Percentiles rank a stretch among this genome's conserved stretches.
Conservation (phyloP, 2,329 filamentous ascomycete species). For the Coniochaeta sp. region DNA sequence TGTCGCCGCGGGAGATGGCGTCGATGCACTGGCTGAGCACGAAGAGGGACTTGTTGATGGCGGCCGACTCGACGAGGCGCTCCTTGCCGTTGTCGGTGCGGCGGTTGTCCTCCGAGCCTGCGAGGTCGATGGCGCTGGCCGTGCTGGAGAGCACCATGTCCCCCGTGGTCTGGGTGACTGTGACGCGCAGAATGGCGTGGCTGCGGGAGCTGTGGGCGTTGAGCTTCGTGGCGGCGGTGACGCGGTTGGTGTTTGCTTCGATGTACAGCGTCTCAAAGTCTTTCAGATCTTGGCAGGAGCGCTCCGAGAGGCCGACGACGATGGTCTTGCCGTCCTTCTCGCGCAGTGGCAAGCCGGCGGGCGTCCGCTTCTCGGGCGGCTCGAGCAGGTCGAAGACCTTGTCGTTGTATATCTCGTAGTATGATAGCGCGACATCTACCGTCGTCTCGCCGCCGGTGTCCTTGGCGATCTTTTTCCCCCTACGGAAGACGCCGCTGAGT, state of each 20-base stretch:
- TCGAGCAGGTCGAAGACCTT: conserved; percentile 90
- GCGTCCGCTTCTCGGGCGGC: conserved; percentile 75
- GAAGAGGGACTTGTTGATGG: conserved; percentile 96
- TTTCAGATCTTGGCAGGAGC: conserved; percentile 73
- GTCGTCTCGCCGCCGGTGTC: conserved; percentile 63
- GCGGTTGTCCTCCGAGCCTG: conserved; percentile 91
- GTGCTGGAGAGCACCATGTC: conserved; percentile 68
- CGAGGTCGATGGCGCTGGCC: conserved; percentile 88
- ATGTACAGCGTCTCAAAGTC: conserved; percentile 89
- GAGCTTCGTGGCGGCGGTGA: conserved; percentile 84
- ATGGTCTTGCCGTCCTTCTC: conserved; percentile 84
- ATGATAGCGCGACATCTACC: conserved; percentile 72
- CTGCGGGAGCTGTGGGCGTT: conserved; percentile 87
- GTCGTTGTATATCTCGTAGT: conserved; percentile 97
- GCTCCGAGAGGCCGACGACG: conserved; percentile 79
- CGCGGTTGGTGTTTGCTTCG: conserved; percentile 83
- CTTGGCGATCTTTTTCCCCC: conserved; percentile 78
- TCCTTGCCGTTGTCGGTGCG: conserved; percentile 92
- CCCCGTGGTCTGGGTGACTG: conserved; percentile 69
- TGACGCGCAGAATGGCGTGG: conserved; percentile 86
- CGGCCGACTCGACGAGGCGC: conserved; percentile 86
- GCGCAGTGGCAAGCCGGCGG: conserved; percentile 71
- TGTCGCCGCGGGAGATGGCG: conserved; percentile 70
- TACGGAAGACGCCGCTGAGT: conserved; percentile 77
- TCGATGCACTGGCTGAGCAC: conserved; percentile 93